phyloP scores from a whole-genome alignment of 2,329 filamentous ascomycete genomes.

The Fusarium burgessii region DNA sequence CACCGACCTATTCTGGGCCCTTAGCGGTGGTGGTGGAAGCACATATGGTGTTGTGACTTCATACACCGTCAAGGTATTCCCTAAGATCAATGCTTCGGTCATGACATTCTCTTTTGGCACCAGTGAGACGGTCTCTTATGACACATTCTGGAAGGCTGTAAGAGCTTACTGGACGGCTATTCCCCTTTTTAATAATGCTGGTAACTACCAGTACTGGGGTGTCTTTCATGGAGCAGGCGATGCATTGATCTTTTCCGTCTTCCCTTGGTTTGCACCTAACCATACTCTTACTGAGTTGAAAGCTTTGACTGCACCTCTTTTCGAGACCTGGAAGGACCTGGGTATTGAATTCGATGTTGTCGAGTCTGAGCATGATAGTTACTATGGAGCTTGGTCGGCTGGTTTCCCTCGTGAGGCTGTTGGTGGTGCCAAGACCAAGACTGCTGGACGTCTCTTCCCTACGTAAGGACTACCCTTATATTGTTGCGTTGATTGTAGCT shows the following conservation, averaged over 20 bases:
- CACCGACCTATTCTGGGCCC: constrained; percentile 52
- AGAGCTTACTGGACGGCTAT: constrained; percentile 28
- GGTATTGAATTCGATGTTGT: constrained; percentile 24
- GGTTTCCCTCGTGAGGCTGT: constrained; percentile 37
- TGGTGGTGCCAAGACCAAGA: constrained; percentile 28
- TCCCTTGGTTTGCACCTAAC: constrained; percentile 41
- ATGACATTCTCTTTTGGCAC: constrained; percentile 42
- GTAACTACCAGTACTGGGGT: constrained; percentile 43
- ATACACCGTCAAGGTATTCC: constrained; percentile 56
- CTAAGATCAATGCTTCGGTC: constrained; percentile 42
- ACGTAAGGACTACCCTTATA: constrained; percentile 1
- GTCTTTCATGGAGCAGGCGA: constrained; percentile 25
- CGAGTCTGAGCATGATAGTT: constrained; percentile 37
- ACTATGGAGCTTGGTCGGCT: constrained; percentile 37
- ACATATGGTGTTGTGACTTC: constrained; percentile 50
- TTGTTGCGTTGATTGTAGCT: not conserved
- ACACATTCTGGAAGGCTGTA: constrained; percentile 38
- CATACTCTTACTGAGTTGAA: constrained; percentile 33
- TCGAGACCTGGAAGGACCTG: constrained; percentile 19
- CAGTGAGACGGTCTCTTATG: constrained; percentile 21
- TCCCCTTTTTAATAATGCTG: constrained; percentile 34
- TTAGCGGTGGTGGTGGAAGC: constrained; percentile 56
- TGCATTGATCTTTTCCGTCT: constrained; percentile 32
- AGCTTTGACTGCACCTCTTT: constrained; percentile 20
- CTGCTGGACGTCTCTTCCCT: constrained; percentile 42